Percentiles rank a stretch among this genome's conserved stretches.
These are phyloP conservation scores for Aquilaria malaccensis DNA, from an alignment of 345 rosid species.

Conservation along the genomic window DNA sequence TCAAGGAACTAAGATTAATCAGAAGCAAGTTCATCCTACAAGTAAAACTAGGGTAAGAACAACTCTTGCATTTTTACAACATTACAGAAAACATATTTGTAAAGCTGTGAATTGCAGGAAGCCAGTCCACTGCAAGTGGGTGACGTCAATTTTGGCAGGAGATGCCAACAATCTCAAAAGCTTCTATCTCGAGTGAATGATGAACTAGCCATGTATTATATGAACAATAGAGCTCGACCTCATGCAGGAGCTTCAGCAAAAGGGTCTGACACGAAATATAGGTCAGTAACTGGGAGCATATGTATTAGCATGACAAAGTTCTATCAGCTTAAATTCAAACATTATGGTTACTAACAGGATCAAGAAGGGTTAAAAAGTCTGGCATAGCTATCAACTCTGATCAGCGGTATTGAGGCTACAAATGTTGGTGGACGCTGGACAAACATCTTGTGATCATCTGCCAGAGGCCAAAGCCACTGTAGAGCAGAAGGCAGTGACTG, in stretches of 20 bases:
- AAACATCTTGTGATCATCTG: not conserved
- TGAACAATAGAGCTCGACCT: slow-evolving; percentile 20
- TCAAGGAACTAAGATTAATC: slow-evolving; percentile 26
- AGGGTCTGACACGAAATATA: slow-evolving; percentile 28
- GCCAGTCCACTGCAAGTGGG: slow-evolving; percentile 23
- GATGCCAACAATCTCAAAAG: slow-evolving; percentile 41
- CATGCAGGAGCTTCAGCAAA: slow-evolving; percentile 27
- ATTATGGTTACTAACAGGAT: slow-evolving; percentile 17
- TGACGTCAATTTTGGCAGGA: slow-evolving; percentile 33
- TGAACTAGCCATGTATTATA: slow-evolving; percentile 53
- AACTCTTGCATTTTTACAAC: not conserved
- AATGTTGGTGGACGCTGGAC: too few species aligned
- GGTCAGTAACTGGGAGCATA: slow-evolving; percentile 11
- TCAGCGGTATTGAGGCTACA: too few species aligned
- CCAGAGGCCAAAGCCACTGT: not conserved
- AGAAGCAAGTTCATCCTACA: slow-evolving; percentile 30
- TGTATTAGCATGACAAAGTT: not conserved
- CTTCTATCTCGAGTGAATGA: slow-evolving; percentile 42
- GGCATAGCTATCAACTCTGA: not conserved
- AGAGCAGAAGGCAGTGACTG: too few species aligned
- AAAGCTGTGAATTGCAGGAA: slow-evolving; percentile 32
- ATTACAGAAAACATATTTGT: not conserved
- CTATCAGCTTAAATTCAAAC: too few species aligned
- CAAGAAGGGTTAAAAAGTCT: slow-evolving; percentile 5
- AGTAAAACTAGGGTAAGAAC: slow-evolving; percentile 27